Evolutionary conservation across 1,284 basidiomycete species (phyloP).

Genomic region (Melampsora medusae): DNA sequence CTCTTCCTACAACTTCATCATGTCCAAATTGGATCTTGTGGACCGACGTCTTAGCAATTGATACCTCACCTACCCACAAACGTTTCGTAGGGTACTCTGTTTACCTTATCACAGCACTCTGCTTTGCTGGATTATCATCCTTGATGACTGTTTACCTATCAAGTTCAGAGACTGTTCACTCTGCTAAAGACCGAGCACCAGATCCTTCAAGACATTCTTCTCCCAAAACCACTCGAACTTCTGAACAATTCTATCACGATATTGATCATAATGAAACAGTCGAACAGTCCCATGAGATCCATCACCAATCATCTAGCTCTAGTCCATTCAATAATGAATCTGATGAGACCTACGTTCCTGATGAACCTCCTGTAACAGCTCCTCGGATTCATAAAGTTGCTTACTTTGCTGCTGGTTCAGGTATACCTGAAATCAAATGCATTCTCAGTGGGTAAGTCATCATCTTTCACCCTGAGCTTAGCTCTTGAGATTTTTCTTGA

Average conservation of each 20-base stretch:
- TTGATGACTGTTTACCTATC: constrained; percentile 82
- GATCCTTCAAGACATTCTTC: constrained; percentile 6
- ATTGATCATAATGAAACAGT: not conserved
- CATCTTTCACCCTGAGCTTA: not conserved
- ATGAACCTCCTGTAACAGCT: not conserved
- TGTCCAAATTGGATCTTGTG: constrained; percentile 72
- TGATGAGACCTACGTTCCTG: constrained; percentile 2
- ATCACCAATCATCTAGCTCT: not conserved
- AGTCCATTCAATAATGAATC: not conserved
- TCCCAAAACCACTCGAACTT: not conserved
- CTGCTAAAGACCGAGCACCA: constrained; percentile 67
- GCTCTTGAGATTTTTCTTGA: not conserved
- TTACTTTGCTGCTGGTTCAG: constrained; percentile 80
- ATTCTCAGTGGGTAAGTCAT: constrained; percentile 73
- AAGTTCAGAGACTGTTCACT: constrained; percentile 79
- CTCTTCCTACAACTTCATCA: constrained; percentile 9
- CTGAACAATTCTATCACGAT: not conserved
- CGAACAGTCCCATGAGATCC: not conserved
- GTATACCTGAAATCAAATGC: constrained; percentile 95
- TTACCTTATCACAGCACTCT: constrained; percentile 75
- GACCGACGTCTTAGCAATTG: constrained; percentile 54
- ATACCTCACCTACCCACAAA: constrained; percentile 48
- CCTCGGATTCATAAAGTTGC: constrained; percentile 45
- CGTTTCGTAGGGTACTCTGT: constrained; percentile 66
- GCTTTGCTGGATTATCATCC: constrained; percentile 62